Evolutionary conservation across 73 alveolate genomes (phyloP).

Genomic region (Tetrahymena thermophila): DNA sequence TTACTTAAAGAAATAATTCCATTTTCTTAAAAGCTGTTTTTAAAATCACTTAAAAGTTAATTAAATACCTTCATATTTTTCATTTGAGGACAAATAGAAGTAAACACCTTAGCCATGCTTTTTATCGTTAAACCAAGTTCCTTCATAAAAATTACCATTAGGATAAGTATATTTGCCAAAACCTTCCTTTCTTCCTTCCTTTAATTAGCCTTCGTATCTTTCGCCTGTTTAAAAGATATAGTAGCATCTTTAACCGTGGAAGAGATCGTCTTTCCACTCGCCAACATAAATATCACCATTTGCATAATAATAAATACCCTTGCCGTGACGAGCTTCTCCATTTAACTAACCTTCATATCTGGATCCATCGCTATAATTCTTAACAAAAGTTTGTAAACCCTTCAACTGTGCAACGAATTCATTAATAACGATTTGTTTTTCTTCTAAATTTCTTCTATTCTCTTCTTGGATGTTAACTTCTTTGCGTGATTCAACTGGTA

Average conservation of each 20-base stretch:
- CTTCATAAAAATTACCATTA: conserved; percentile 37
- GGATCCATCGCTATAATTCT: conserved; percentile 35
- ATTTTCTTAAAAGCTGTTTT: too few species aligned
- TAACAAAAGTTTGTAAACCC: not conserved
- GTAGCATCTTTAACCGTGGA: conserved; percentile 38
- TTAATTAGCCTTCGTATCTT: conserved; percentile 35
- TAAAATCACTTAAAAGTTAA: too few species aligned
- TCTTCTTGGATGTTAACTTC: not conserved
- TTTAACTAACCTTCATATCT: conserved; percentile 26
- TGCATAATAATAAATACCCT: conserved; percentile 27
- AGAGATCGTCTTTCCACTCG: conserved; percentile 34
- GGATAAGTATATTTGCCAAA: conserved; percentile 23
- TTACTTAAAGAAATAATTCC: too few species aligned
- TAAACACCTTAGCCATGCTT: conserved; percentile 29
- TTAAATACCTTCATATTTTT: conserved; percentile 30
- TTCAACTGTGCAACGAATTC: conserved; percentile 3
- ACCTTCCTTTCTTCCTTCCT: conserved; percentile 38
- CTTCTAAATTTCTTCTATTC: conserved; percentile 15
- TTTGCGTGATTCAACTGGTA: not conserved
- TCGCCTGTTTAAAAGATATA: conserved; percentile 37
- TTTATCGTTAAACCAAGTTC: conserved; percentile 37
- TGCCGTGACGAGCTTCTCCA: conserved; percentile 29
- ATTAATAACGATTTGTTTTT: conserved; percentile 3
- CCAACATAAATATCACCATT: conserved; percentile 51
- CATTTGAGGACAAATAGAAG: conserved; percentile 27